phyloP scores from a whole-genome alignment of 176 grass and related monocot species.

The Lolium multiflorum region DNA sequence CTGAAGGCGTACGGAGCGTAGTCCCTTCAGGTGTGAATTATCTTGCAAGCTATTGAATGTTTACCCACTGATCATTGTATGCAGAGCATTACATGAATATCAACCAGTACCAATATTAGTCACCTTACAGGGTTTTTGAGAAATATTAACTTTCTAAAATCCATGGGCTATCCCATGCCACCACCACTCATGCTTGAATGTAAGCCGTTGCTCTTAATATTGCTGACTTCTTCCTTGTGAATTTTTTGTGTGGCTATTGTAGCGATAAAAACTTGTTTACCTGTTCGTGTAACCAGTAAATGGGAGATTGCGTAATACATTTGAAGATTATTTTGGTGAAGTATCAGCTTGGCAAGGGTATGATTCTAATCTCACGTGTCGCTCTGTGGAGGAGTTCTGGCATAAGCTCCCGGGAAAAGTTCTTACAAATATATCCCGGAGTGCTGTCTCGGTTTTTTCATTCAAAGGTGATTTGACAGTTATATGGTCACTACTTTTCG shows the following conservation, averaged over 20 bases:
- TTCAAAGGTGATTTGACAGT: background rate
- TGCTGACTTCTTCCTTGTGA: too few species aligned
- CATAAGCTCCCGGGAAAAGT: background rate
- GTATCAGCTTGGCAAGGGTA: constrained; percentile 23
- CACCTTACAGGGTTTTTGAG: background rate
- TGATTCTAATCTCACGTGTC: background rate
- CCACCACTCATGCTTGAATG: constrained; percentile 5
- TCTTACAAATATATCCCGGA: background rate
- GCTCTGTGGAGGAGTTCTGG: background rate
- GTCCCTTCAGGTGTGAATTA: constrained; percentile 12
- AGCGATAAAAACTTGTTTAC: too few species aligned
- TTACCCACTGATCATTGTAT: too few species aligned
- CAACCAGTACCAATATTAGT: too few species aligned
- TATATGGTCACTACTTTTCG: too few species aligned
- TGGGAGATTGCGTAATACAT: background rate
- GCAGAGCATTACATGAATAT: too few species aligned
- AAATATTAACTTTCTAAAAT: background rate
- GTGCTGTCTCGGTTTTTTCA: constrained; percentile 39
- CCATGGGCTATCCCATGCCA: constrained; percentile 8
- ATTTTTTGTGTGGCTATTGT: too few species aligned
- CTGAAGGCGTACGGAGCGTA: background rate
- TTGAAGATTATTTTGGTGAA: constrained; percentile 31
- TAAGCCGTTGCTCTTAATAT: too few species aligned
- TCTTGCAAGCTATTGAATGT: too few species aligned
- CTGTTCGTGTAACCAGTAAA: constrained; percentile 1